phyloP scores from a whole-genome alignment of 1,139 yeast genomes.

The Williopsis jadinii region DNA sequence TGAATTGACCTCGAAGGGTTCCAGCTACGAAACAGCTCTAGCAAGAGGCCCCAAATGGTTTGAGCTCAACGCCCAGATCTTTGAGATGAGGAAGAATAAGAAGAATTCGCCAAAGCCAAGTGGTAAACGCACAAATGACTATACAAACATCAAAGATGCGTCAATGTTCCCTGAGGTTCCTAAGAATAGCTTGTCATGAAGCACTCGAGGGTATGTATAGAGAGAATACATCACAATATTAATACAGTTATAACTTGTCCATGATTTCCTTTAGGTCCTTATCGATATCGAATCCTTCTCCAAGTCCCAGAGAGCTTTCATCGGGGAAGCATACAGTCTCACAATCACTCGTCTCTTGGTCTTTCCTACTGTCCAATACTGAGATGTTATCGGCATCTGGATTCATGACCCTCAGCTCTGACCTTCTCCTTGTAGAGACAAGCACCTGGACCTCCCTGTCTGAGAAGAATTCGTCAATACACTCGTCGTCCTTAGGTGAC shows the following conservation, averaged over 20 bases:
- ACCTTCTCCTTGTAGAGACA: conserved; percentile 63
- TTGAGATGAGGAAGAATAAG: conserved; percentile 41
- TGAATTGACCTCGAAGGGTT: conserved; percentile 24
- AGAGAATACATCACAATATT: background rate
- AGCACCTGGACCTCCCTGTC: conserved; percentile 66
- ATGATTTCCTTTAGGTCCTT: conserved; percentile 12
- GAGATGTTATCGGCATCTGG: conserved; percentile 38
- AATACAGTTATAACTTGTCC: background rate
- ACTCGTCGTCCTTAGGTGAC: conserved; percentile 19
- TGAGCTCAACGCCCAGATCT: conserved; percentile 46
- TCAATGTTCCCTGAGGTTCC: conserved; percentile 54
- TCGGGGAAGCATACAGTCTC: background rate
- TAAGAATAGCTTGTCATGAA: conserved; percentile 9
- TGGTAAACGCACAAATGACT: conserved; percentile 1
- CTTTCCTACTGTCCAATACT: conserved; percentile 1
- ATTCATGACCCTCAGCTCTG: conserved; percentile 56
- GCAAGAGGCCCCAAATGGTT: conserved; percentile 38
- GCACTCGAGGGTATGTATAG: background rate
- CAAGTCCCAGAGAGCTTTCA: conserved; percentile 3
- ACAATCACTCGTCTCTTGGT: conserved; percentile 1
- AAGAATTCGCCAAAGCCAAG: conserved; percentile 33
- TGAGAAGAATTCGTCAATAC: conserved; percentile 33
- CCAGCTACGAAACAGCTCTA: conserved; percentile 22
- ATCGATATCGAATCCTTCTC: conserved; percentile 9
- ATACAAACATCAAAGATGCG: conserved; percentile 25